Base-by-base conservation (phyloP, 495 filamentous ascomycete species). In the Staphylotrichum longicolle region DNA sequence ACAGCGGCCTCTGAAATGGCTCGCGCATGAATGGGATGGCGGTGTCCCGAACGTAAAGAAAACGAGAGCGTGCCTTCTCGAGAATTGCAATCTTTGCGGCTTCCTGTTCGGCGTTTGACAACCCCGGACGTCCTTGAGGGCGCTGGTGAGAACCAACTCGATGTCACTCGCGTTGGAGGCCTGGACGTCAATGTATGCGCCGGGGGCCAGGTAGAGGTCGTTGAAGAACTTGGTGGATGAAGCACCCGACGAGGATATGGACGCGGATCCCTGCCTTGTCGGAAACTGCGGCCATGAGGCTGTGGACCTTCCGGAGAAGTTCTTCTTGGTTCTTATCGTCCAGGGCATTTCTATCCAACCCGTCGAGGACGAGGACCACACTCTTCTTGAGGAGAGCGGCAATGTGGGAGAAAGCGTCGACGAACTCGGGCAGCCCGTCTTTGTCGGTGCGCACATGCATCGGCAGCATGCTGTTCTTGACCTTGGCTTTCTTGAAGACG, bases 11-110 rank as follows among this genome's bases (percentile, higher is more conserved):
- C 52, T 63, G 63, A 42, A 71, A 68, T 0, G 69, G 66, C 51
- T 68, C 61, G 3, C 47, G 59, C 45, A 71, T 65, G 54, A 68
- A 71, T 0, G 66, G 64, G 27, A 71, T 65, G 11, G 66, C 69
- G 1, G 63, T 58, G 7, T 61, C 47, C 15, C 40, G 30, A 27
- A 68, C 39, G 46, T 71, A 71, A 35, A 40, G 33, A 51, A 71
- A 71, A 2, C 63, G 62, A 3, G 46, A 57, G 11, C 60, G 61
- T 9, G 69, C 62, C 46, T 66, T 67, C 12, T 51, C 55, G 3
- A 67, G 8, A 14, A 71, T 67, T 3, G 59, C 60, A 8, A 3
- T 41, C 30, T 57, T 64, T 1, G 66, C 69, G 35, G 52, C 63
- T 51, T 66, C 66, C 37, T 57, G 63, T 48, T 71, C 69, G 3